Percentiles rank a stretch among this genome's conserved stretches.
Conservation (phyloP, 2,329 filamentous ascomycete genomes). For the Neurospora sp. region DNA sequence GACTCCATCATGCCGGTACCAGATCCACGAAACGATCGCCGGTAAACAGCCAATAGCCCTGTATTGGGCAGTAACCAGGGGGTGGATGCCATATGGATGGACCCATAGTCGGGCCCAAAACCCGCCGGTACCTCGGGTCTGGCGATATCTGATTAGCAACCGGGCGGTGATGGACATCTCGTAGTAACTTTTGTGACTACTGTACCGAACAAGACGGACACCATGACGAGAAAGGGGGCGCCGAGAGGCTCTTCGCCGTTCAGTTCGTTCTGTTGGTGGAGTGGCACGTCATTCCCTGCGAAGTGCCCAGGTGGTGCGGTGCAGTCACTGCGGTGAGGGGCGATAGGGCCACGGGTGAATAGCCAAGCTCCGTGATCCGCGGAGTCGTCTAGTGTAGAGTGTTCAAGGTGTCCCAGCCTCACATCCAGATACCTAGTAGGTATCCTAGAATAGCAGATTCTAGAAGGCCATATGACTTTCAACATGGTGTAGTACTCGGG, state of each 20-base stretch:
- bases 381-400: not conserved
- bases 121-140: not conserved
- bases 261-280: not conserved
- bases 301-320: not conserved
- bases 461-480: not conserved
- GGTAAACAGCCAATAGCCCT: not conserved
- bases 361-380: not conserved
- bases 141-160: not conserved
- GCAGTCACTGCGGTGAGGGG: not conserved
- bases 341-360: not conserved
- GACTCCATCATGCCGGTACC: not conserved
- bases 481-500: not conserved
- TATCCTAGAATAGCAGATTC: not conserved
- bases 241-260: not conserved
- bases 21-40: not conserved
- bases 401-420: not conserved
- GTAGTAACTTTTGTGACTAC: not conserved
- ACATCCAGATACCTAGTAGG: not conserved
- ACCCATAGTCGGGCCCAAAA: not conserved
- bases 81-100: not conserved
- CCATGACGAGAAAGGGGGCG: not conserved
- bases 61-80: not conserved
- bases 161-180: not conserved
- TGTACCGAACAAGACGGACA: not conserved
- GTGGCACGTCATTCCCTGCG: not conserved